Evolutionary conservation across 2,329 filamentous ascomycete species (phyloP).

Genomic region (Chaetomium globosum): DNA sequence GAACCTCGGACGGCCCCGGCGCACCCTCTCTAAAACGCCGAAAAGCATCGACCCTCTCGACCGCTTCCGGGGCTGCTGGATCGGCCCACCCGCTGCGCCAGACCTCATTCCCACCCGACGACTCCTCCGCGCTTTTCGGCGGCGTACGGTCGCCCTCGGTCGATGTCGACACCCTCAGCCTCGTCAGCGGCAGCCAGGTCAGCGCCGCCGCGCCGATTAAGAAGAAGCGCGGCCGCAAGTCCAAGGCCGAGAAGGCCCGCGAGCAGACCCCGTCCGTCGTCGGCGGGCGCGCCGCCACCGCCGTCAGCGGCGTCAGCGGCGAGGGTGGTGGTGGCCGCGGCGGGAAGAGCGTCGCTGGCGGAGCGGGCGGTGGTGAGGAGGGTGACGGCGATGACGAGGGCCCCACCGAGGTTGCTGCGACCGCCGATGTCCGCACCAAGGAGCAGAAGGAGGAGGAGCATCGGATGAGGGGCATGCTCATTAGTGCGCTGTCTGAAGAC

Average conservation of each 20-base stretch:
- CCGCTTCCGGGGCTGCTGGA: constrained; percentile 47
- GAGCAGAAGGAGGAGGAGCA: constrained; percentile 72
- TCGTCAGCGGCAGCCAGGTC: constrained; percentile 64
- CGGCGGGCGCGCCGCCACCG: constrained; percentile 47
- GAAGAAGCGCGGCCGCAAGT: constrained; percentile 65
- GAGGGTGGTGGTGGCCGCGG: constrained; percentile 40
- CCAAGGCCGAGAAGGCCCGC: constrained; percentile 58
- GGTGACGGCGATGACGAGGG: constrained; percentile 46
- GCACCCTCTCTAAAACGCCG: constrained; percentile 64
- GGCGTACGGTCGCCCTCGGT: constrained; percentile 65
- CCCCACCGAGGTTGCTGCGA: constrained; percentile 41
- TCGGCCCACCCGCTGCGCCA: constrained; percentile 73
- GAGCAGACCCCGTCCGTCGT: constrained; percentile 52
- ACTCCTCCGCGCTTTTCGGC: constrained; percentile 56
- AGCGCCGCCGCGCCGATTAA: constrained; percentile 51
- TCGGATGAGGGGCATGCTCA: constrained; percentile 62
- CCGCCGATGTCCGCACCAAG: constrained; percentile 62
- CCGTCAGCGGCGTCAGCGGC: constrained; percentile 48
- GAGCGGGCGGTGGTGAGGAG: constrained; percentile 58
- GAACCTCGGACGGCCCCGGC: constrained; percentile 58
- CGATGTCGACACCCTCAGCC: constrained; percentile 63
- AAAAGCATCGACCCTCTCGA: constrained; percentile 67
- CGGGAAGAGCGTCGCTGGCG: constrained; percentile 47
- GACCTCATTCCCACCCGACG: constrained; percentile 76
- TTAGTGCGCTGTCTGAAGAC: constrained; percentile 64